A percentile compares a stretch with the other conserved stretches of the same genome.
Conservation (phyloP, 2,329 filamentous ascomycete species). For the Sodiomyces alkalinus region DNA sequence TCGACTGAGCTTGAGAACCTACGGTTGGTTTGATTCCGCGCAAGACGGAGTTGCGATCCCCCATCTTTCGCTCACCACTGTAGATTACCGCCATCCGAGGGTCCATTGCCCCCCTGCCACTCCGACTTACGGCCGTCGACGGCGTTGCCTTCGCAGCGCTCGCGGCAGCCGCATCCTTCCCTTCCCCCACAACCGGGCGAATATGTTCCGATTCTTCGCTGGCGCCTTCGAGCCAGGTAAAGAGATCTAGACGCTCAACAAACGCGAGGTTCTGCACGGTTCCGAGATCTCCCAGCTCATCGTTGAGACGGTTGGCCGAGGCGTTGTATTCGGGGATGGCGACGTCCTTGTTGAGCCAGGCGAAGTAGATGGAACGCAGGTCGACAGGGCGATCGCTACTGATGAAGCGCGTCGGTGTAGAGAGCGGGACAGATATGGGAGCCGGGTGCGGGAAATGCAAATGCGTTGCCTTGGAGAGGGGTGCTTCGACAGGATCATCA, state of each 20-base stretch:
- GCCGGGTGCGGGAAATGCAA: conserved; percentile 54
- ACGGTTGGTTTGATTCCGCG: conserved; percentile 81
- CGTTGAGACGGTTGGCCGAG: conserved; percentile 65
- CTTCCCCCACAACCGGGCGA: conserved; percentile 56
- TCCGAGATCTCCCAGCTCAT: conserved; percentile 52
- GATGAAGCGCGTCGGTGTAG: conserved; percentile 69
- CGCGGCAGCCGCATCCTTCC: conserved; percentile 20
- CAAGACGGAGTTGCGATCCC: conserved; percentile 78
- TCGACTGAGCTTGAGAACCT: too few relatives aligned
- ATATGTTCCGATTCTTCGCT: conserved; percentile 89
- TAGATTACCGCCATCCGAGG: conserved; percentile 79
- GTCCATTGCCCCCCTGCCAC: conserved; percentile 56
- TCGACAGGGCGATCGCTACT: conserved; percentile 65
- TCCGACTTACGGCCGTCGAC: conserved; percentile 28
- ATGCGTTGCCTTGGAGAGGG: conserved; percentile 62
- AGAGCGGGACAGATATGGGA: conserved; percentile 51
- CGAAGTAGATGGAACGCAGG: conserved; percentile 89
- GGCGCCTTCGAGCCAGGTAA: conserved; percentile 84
- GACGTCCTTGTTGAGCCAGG: conserved; percentile 85
- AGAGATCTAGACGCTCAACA: conserved; percentile 78
- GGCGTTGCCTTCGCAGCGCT: conserved; percentile 21
- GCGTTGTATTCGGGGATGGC: conserved; percentile 85
- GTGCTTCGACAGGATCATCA: conserved; percentile 47
- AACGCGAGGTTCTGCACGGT: conserved; percentile 81
- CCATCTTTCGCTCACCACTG: conserved; percentile 78